Base-by-base conservation (phyloP, 768 basidiomycete species). In the Serendipita vermifera region DNA sequence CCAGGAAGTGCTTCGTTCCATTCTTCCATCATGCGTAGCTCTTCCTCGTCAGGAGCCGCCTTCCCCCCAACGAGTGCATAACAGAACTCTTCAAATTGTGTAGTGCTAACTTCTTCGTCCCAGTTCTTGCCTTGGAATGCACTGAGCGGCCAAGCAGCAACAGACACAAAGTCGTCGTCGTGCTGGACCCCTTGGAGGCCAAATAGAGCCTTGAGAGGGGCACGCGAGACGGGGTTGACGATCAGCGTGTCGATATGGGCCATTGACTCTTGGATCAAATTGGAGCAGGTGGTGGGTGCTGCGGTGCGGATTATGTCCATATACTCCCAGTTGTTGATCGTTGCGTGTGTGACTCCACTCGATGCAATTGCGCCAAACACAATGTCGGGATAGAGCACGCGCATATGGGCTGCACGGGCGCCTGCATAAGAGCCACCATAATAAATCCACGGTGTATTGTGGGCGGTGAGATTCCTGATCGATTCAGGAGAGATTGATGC, bases 341-440 rank as follows among this genome's bases (percentile, higher is more conserved):
- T 67, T 2, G 93, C 91, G 63, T 93, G 89, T 0, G 88, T 93
- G 5, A 96, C 93, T 31, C 87, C 90, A 57, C 86, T 88, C 14
- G 85, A 87, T 1, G 91, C 88, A 56, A 96, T 91, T 1, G 87
- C 83, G 20, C 90, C 92, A 67, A 76, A 91, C 3, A 89, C 85
- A n/a, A 93, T 72, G 31, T 91, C 80, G 0, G 91, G 90, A 64
- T 90, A 92, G 24, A 92, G 74, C 31, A 88, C 71, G 55, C 78
- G 80, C 85, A 94, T 90, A 63, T 94, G 88, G 0, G 93, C 93
- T 0, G 91, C 83, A 11, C 92, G 82, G 5, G 92, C 93, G 58
- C 93, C 93, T 7, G 91, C 91, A 62, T 94, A 94, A 0, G 87
- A 91, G 5, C 87, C 85, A 13, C 94, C 94, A 63, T 94, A 94